These are phyloP conservation scores for Jamesozyma gamospora DNA, from an alignment of 805 yeast genomes.

Conservation along the genomic window DNA sequence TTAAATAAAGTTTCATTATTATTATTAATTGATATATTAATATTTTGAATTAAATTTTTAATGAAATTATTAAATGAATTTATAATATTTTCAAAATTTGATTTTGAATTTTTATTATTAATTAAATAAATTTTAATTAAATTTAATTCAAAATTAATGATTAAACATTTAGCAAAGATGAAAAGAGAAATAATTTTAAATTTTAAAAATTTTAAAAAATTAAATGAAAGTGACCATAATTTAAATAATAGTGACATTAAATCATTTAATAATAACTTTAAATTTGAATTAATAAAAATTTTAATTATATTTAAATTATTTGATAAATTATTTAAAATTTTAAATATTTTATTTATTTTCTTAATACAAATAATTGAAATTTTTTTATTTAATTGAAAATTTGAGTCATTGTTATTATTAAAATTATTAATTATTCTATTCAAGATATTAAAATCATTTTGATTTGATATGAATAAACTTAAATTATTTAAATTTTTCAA, in stretches of 20 bases:
- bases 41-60: conserved; percentile 45
- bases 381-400: conserved; percentile 28
- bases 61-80: conserved; percentile 50
- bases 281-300: conserved; percentile 25
- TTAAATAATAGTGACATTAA: conserved; percentile 30
- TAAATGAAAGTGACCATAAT: conserved; percentile 18
- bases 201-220: conserved; percentile 9
- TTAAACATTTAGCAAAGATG: conserved; percentile 54
- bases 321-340: conserved; percentile 12
- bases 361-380: conserved; percentile 45
- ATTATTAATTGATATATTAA: conserved; percentile 41
- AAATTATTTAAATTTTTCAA: conserved; percentile 22
- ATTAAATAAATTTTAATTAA: conserved; percentile 24
- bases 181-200: conserved; percentile 49
- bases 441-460: conserved; percentile 4
- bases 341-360: conserved; percentile 35
- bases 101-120: conserved; percentile 5
- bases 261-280: conserved; percentile 35
- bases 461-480: conserved; percentile 13
- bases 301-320: conserved; percentile 9
- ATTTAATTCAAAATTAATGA: conserved; percentile 52
- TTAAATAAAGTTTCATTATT: conserved; percentile 49
- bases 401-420: neutral
- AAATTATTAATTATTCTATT: neutral
- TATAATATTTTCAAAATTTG: conserved; percentile 35